A percentile compares a stretch with the other conserved stretches of the same genome.
These are phyloP conservation scores for Trichoderma asperelloides DNA, from an alignment of 495 filamentous ascomycete genomes.

Conservation along the genomic window DNA sequence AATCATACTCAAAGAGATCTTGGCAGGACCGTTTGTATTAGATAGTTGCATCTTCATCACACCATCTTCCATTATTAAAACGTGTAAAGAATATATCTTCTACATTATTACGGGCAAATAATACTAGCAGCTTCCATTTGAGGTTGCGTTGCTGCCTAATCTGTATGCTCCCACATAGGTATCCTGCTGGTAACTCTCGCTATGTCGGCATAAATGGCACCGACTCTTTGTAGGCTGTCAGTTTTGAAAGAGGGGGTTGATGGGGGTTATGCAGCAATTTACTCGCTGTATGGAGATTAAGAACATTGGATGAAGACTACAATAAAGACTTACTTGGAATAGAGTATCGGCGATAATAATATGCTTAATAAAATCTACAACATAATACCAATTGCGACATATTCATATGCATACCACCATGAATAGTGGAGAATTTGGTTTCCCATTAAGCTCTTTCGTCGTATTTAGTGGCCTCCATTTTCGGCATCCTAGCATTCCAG, in stretches of 20 bases:
- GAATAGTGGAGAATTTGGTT: no score
- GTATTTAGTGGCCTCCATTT: no score
- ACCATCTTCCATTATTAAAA: background rate
- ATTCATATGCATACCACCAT: no score
- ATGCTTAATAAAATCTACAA: no score
- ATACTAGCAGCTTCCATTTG: background rate
- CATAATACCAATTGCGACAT: no score
- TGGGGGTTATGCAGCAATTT: no score
- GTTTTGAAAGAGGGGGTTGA: background rate
- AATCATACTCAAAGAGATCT: background rate
- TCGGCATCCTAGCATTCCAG: no score
- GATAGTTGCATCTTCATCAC: background rate
- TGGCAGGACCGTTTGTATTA: background rate
- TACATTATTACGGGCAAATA: background rate
- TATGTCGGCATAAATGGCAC: background rate
- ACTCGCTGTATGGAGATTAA: no score
- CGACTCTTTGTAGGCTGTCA: background rate
- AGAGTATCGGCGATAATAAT: no score
- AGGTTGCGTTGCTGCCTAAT: background rate
- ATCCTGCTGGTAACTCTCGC: background rate
- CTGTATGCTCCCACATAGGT: background rate
- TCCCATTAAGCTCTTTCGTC: no score
- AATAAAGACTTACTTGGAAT: no score
- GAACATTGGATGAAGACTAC: no score
- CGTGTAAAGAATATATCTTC: background rate